Evolutionary conservation across 1,139 yeast genomes (phyloP), one percentile per base, ranked within the genome.

Genomic region (Geotrichum citri-aurantii): DNA sequence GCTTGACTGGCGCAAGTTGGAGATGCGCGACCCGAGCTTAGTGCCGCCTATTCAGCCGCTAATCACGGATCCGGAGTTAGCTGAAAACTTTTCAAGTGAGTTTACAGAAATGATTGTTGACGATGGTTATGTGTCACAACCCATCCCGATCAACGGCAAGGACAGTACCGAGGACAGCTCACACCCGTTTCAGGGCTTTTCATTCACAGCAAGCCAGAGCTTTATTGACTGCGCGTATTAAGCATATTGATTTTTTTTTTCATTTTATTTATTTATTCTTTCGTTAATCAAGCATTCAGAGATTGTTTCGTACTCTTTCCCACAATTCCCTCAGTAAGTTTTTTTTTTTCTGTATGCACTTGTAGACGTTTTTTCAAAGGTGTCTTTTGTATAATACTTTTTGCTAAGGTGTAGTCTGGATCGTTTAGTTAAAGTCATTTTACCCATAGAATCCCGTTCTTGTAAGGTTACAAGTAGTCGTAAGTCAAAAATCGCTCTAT

Each of bases 11-110:
- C 71, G 75, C 11, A 77, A 78, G 50, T 75, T 92, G 58, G 78
- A 75, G 55, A 66, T 67, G 12, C 82, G 87, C 47, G 75, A 77
- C 54, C 66, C 69, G 1, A 61, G 60, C 6, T 69, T 81, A 50
- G 70, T 73, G 55, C 97, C 98, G 0, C 98, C 99, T 0, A 90
- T 93, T 54, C 77, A 84, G 44, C 98, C 98, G 0, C 74, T 87
- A 12, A 86, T 92, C 56, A 88, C 96, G 0, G 88, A 91, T 67
- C 92, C 95, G 14, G 83, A 81, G 46, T 74, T 89, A 64, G 98
- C 98, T 0, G 98, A 92, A 71, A 93, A 93, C 70, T 93, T 93
- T 70, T 95, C 93, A 66, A 74, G 80, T 23, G 96, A 90, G 65
- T 93, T 92, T 73, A 92, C 98, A 0, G 83, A 81, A n/a, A 83